Evolutionary conservation across 1,284 basidiomycete genomes (phyloP), one percentile per base, ranked within the genome.

Genomic region (Tetrapyrgos nigripes): DNA sequence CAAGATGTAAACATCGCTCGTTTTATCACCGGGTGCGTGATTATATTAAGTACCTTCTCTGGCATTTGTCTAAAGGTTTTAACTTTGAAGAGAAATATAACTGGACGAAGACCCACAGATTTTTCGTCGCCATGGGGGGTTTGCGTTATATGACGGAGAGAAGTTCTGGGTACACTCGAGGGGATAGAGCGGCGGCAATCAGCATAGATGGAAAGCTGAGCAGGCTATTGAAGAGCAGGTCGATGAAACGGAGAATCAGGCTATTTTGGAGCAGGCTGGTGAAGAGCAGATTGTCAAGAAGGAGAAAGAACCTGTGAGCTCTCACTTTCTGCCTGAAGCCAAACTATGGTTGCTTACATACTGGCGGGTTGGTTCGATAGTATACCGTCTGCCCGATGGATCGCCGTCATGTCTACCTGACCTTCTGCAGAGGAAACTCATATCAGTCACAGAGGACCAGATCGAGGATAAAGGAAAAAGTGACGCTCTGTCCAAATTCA

Each of bases 391-490:
- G 3, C n/a, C 24, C 19, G 21, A 37, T 6, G 28, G 26, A 28
- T 33, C 27, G 14, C 24, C 8, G 13, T 51, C 50, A 21, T 37
- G 31, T 11, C 35, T 53, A 21, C 35, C 44, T 11, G 51, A 53
- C 9, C n/a, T 35, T n/a, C 37, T 53, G 3, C 33, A 43, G 1
- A n/a, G 37, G 13, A 24, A 17, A 21, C 9, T 37, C 21, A 52
- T 52, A 43, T 11, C 14, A 11, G 53, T 61, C 5, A 52, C 47
- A 6, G 55, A 53, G 29, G 50, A 59, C 26, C 62, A 65, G 26
- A 64, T 66, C 50, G 19, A 49, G 28, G 63, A 64, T 48, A 57
- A 57, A 27, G 63, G 63, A 28, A 54, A 63, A 35, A 48, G 57
- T 10, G 63, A 66, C 46, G 33, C 47, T 11, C 28, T 65, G 13